Conservation (phyloP, 805 yeast species). For the Cyberlindnera euphorbiae region DNA sequence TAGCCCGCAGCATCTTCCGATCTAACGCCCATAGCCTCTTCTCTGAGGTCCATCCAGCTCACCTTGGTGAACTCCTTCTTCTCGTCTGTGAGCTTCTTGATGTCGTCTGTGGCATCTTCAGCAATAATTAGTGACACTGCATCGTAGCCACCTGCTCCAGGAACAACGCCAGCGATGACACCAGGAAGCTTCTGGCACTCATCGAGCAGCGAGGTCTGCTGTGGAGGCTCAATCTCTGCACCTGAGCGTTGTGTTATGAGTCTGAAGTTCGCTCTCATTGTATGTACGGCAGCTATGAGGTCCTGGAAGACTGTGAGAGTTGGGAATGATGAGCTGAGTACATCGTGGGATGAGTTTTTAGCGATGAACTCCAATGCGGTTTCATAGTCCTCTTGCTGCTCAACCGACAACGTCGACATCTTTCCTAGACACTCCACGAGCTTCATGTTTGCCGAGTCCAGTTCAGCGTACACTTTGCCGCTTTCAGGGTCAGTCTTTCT, state of each 20-base stretch:
- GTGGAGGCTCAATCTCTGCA: conserved; percentile 83
- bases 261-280: conserved; percentile 56
- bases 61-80: conserved; percentile 40
- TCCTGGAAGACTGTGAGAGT: conserved; percentile 26
- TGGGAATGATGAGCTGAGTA: conserved; percentile 3
- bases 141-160: conserved; percentile 98
- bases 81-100: conserved; percentile 26
- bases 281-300: conserved; percentile 37
- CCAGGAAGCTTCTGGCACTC: conserved; percentile 56
- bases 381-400: conserved; percentile 34
- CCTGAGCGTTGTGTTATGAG: conserved; percentile 58
- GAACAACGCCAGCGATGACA: conserved; percentile 92
- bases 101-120: conserved; percentile 35
- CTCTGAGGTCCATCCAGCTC: conserved; percentile 63
- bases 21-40: conserved; percentile 54
- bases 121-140: conserved; percentile 75
- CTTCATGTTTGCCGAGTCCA: conserved; percentile 55
- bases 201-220: conserved; percentile 69
- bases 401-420: conserved; percentile 32
- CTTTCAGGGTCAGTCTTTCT: conserved; percentile 46
- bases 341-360: conserved; percentile 6
- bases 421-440: conserved; percentile 45
- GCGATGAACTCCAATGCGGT: conserved; percentile 21
- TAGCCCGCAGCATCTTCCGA: conserved; percentile 39
- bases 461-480: conserved; percentile 42